Evolutionary conservation across 208 protist genomes (phyloP).

Genomic region (Leishmania major): DNA sequence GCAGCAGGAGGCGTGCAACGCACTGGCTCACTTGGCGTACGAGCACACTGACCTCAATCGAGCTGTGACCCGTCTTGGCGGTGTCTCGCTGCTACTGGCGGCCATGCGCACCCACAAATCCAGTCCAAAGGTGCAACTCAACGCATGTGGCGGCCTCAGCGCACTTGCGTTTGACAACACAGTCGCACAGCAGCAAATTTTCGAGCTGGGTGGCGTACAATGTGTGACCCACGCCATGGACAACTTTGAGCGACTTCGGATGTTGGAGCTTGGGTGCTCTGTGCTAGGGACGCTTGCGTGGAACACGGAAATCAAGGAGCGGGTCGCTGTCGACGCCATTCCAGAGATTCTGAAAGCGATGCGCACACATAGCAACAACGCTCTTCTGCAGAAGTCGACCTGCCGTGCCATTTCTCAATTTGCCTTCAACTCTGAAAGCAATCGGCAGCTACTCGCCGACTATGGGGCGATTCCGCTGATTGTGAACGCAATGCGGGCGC

Average conservation of each 20-base stretch:
- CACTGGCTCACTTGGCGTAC: constrained; percentile 90
- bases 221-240: constrained; percentile 90
- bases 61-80: constrained; percentile 73
- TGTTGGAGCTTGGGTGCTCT: constrained; percentile 92
- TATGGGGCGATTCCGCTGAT: constrained; percentile 89
- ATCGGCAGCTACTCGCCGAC: constrained; percentile 82
- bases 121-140: constrained; percentile 89
- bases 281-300: constrained; percentile 91
- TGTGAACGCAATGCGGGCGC: constrained; percentile 80
- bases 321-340: constrained; percentile 81
- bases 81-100: constrained; percentile 71
- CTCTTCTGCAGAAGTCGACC: constrained; percentile 91
- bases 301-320: constrained; percentile 92
- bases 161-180: constrained; percentile 93
- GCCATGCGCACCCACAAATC: constrained; percentile 80
- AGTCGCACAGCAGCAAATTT: constrained; percentile 89
- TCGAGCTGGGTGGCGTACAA: constrained; percentile 83
- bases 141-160: constrained; percentile 90
- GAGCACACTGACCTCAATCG: constrained; percentile 86
- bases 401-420: constrained; percentile 93
- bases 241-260: constrained; percentile 86
- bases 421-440: constrained; percentile 92
- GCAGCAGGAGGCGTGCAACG: constrained; percentile 92
- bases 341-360: constrained; percentile 88
- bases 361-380: constrained; percentile 73